phyloP scores from a whole-genome alignment of 371 early-diverging fungal genomes.

The Encephalitozoon intestinalis region DNA sequence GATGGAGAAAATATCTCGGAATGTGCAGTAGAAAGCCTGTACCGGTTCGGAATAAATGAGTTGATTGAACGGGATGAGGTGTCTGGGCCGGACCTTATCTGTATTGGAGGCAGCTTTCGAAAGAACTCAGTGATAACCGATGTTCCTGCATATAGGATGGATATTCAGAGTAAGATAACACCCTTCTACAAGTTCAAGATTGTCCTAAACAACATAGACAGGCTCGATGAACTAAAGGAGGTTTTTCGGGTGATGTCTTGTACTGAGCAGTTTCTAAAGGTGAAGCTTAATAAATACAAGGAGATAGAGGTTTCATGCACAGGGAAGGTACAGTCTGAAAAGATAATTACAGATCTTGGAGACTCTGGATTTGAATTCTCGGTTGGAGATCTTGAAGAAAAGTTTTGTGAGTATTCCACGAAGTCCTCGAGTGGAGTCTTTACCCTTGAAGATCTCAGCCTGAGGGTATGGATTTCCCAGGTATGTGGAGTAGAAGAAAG shows the following conservation, averaged over 20 bases:
- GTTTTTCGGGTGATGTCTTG: conserved; percentile 34
- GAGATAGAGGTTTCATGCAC: conserved; percentile 50
- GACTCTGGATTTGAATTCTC: conserved; percentile 12
- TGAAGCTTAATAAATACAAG: conserved; percentile 46
- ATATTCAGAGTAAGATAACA: not conserved
- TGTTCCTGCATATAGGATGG: not conserved
- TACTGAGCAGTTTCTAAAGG: conserved; percentile 51
- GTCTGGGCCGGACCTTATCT: conserved; percentile 22
- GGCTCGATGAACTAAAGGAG: conserved; percentile 31
- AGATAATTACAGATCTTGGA: conserved; percentile 49
- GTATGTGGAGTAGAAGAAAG: not conserved
- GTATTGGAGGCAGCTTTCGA: conserved; percentile 29
- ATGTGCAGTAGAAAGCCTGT: conserved; percentile 34
- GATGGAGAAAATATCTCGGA: not conserved
- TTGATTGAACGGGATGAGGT: conserved; percentile 15
- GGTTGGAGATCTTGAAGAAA: not conserved
- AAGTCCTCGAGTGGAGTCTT: not conserved
- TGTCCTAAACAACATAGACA: conserved; percentile 11
- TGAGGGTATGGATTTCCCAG: conserved; percentile 3
- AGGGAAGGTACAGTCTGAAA: conserved; percentile 58
- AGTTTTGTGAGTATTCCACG: conserved; percentile 38
- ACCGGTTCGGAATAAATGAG: conserved; percentile 36
- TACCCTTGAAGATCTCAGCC: conserved; percentile 9
- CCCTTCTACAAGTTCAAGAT: conserved; percentile 44
- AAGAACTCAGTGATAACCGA: conserved; percentile 36